Percentiles rank a stretch among this genome's conserved stretches.
Evolutionary conservation across 495 filamentous ascomycete genomes (phyloP).

Genomic region (Lichenothelia convexa): DNA sequence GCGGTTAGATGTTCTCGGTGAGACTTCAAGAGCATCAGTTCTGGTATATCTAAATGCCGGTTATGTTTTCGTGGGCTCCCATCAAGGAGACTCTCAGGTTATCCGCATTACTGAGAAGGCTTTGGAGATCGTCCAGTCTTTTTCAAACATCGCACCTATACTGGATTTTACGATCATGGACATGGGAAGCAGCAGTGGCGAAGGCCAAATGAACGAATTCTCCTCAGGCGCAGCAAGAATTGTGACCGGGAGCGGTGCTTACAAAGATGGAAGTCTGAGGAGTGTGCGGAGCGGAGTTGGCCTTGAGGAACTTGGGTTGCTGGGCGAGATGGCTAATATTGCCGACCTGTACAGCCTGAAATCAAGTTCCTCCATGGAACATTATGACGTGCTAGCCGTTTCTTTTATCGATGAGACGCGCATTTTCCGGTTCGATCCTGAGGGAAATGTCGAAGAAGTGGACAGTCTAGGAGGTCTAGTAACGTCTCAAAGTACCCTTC

Average conservation of each 20-base stretch:
- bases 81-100: slow-evolving; percentile 81
- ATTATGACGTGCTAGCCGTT: slow-evolving; percentile 52
- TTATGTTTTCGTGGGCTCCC: slow-evolving; percentile 71
- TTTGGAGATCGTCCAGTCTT: slow-evolving; percentile 52
- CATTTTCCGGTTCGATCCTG: slow-evolving; percentile 53
- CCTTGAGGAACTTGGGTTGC: slow-evolving; percentile 67
- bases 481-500: slow-evolving; percentile 52
- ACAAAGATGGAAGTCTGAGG: slow-evolving; percentile 66
- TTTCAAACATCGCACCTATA: slow-evolving; percentile 77
- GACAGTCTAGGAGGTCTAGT: slow-evolving; percentile 50
- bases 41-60: slow-evolving; percentile 65
- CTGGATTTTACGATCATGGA: slow-evolving; percentile 92
- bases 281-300: slow-evolving; percentile 89
- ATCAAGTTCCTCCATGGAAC: slow-evolving; percentile 27
- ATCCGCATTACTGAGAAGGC: slow-evolving; percentile 38
- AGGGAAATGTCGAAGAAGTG: slow-evolving; percentile 75
- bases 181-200: slow-evolving; percentile 63
- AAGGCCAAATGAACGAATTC: slow-evolving; percentile 66
- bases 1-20: slow-evolving; percentile 46
- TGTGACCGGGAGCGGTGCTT: slow-evolving; percentile 79
- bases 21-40: slow-evolving; percentile 51
- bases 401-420: slow-evolving; percentile 74
- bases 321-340: slow-evolving; percentile 64
- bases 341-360: slow-evolving; percentile 48
- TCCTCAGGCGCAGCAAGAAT: slow-evolving; percentile 90